phyloP scores from a whole-genome alignment of 148 eudicot species.

The Oxyria digyna region DNA sequence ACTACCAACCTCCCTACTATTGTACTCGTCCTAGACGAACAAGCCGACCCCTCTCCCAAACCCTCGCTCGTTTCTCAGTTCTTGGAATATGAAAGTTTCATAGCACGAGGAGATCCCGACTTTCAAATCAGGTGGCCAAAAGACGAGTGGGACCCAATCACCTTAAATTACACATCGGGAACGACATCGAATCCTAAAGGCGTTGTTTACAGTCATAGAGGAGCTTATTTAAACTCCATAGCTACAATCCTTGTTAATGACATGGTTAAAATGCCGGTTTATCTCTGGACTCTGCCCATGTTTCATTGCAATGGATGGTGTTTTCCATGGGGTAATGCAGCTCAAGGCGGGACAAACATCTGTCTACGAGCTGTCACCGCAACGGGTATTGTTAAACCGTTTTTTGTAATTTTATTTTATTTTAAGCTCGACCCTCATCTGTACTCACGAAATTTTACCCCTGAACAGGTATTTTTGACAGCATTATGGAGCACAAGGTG shows the following conservation, averaged over 20 bases:
- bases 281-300: conserved; percentile 68
- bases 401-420: too few species aligned
- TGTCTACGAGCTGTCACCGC: conserved; percentile 47
- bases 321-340: conserved; percentile 62
- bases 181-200: conserved; percentile 78
- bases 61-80: not conserved
- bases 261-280: conserved; percentile 39
- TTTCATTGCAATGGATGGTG: conserved; percentile 89
- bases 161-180: conserved; percentile 65
- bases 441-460: too few species aligned
- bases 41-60: not conserved
- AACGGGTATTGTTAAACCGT: too few species aligned
- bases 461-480: conserved; percentile 29
- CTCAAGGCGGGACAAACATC: conserved; percentile 56
- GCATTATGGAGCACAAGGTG: conserved; percentile 27
- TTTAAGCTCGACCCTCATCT: too few species aligned
- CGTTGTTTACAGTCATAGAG: conserved; percentile 61
- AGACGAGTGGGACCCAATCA: conserved; percentile 55
- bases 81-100: conserved; percentile 37
- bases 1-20: conserved; percentile 33
- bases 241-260: conserved; percentile 37
- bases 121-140: conserved; percentile 34
- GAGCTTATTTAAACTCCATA: conserved; percentile 57
- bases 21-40: conserved; percentile 27
- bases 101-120: conserved; percentile 30